A percentile compares a stretch with the other conserved stretches of the same genome.
Conservation (phyloP, 257 asterid species). For the Plantago major region DNA sequence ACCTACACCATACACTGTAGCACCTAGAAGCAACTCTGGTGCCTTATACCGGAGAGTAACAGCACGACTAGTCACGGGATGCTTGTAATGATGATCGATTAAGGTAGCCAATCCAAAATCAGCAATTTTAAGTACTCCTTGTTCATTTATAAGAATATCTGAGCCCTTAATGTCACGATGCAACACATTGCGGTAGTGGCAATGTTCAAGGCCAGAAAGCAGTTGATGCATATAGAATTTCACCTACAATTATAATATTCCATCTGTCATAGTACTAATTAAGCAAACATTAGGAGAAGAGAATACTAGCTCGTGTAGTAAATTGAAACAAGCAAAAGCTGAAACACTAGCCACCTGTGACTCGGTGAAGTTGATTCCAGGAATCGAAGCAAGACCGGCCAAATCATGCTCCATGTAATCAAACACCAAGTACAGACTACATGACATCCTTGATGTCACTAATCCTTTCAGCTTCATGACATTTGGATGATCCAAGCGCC, state of each 20-base stretch:
- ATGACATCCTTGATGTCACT: no score
- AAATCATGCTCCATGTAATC: no score
- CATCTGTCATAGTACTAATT: no score
- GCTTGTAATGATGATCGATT: neutral
- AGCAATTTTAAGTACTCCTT: neutral
- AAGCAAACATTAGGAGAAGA: no score
- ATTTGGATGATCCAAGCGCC: no score
- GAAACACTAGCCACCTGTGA: no score
- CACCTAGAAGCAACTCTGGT: neutral
- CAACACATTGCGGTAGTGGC: neutral
- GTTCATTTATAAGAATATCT: neutral
- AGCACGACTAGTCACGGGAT: neutral
- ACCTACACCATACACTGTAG: neutral
- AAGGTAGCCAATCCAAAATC: neutral
- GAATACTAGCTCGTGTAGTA: no score
- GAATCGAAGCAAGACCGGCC: no score
- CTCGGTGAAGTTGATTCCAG: no score
- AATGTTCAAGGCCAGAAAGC: neutral
- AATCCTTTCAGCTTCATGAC: no score
- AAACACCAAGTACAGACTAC: no score
- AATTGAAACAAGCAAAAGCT: no score
- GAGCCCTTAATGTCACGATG: constrained; percentile 1
- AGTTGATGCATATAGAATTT: neutral
- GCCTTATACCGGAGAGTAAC: neutral
- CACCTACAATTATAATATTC: neutral